Percentiles rank a stretch among this genome's conserved stretches.
Conservation (phyloP, 164 flowering plant species). For the Malania oleifera region DNA sequence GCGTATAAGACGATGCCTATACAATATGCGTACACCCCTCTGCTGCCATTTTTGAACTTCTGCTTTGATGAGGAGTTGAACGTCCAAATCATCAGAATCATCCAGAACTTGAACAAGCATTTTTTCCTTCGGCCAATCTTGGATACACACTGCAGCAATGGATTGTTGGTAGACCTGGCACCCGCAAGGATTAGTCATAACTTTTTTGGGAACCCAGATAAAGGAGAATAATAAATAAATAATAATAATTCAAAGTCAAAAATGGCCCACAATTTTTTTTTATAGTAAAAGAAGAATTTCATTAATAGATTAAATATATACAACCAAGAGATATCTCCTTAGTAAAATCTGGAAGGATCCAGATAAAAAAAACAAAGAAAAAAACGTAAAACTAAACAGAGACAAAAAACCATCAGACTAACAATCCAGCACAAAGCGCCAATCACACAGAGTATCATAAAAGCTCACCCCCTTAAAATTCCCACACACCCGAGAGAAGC, state of each 20-base stretch:
- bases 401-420: no score
- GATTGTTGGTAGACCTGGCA: conserved; percentile 92
- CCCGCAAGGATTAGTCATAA: not conserved
- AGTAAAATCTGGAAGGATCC: no score
- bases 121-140: conserved; percentile 93
- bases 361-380: no score
- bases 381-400: no score
- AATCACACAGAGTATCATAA: no score
- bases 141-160: conserved; percentile 78
- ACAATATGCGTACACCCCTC: conserved; percentile 75
- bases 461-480: no score
- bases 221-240: not conserved
- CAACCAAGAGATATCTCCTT: no score
- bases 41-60: conserved; percentile 96
- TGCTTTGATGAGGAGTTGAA: conserved; percentile 72
- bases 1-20: conserved; percentile 85
- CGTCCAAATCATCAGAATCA: conserved; percentile 83
- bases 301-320: no score
- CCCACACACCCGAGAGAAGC: no score
- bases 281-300: no score
- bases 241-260: not conserved
- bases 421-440: no score
- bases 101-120: conserved; percentile 90
- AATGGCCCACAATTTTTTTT: no score
- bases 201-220: not conserved